Conservation (phyloP, 2,329 filamentous ascomycete species). For the Madurella fahalii region DNA sequence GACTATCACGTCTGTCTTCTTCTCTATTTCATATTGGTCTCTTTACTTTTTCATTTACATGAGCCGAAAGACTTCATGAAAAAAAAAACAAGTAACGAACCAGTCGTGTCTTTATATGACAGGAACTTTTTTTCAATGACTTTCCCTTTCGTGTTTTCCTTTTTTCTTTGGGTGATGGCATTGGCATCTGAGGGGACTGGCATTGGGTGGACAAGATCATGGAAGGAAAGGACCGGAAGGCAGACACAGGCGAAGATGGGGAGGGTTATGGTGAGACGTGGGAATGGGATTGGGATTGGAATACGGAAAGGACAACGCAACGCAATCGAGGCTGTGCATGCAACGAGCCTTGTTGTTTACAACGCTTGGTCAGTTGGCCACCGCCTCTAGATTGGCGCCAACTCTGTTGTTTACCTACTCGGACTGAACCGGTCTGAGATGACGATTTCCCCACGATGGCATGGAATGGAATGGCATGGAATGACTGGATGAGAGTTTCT, state of each 20-base stretch:
- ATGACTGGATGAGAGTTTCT: constrained; percentile 14
- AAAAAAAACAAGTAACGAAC: constrained; percentile 26
- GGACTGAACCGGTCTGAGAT: no score
- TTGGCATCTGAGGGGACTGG: constrained; percentile 7
- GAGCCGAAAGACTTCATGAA: constrained; percentile 14
- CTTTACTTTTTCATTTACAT: constrained; percentile 19
- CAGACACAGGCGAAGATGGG: no score
- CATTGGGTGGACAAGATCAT: constrained; percentile 1
- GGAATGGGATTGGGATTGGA: neutral
- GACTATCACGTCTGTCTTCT: neutral
- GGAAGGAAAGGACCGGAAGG: no score
- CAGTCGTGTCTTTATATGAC: constrained; percentile 21
- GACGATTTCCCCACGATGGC: neutral
- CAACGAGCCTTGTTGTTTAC: neutral
- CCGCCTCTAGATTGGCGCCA: no score
- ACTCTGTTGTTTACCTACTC: no score
- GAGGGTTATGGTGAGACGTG: no score
- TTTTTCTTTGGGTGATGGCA: no score
- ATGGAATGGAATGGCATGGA: constrained; percentile 1
- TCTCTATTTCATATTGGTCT: constrained; percentile 11
- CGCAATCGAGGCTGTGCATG: neutral
- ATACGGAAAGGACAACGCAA: neutral
- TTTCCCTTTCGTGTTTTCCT: neutral
- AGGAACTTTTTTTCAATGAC: neutral
- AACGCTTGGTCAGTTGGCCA: no score